phyloP scores from a whole-genome alignment of 371 early-diverging fungal genomes.

The Zopfochytrium polystomum region DNA sequence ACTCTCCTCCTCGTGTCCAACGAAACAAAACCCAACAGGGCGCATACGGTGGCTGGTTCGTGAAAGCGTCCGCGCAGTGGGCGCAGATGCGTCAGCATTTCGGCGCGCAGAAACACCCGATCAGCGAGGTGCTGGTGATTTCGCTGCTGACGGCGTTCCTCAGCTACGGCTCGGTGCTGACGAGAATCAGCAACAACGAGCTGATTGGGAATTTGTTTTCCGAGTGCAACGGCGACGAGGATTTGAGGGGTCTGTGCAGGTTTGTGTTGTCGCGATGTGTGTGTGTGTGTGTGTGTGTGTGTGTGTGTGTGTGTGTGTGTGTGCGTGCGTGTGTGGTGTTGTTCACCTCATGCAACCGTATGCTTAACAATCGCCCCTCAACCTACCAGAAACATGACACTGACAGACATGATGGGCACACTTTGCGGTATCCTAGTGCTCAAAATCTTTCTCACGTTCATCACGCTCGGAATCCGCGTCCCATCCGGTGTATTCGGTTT shows the following conservation, averaged over 20 bases:
- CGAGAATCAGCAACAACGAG: constrained; percentile 63
- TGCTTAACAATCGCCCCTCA: no score
- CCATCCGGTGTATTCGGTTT: constrained; percentile 94
- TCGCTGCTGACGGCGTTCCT: constrained; percentile 71
- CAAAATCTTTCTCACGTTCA: constrained; percentile 30
- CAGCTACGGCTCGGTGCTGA: constrained; percentile 74
- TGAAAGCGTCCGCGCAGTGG: constrained; percentile 54
- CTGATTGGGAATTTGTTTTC: constrained; percentile 73
- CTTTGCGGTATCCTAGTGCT: no score
- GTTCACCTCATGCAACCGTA: no score
- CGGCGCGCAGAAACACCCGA: constrained; percentile 51
- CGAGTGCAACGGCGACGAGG: constrained; percentile 62
- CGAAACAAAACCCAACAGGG: constrained; percentile 59
- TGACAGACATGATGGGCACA: no score
- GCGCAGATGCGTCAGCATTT: constrained; percentile 8
- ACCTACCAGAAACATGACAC: no score
- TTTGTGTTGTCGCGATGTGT: no score
- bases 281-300: no score
- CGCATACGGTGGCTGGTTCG: constrained; percentile 82
- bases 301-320: no score
- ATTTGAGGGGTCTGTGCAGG: constrained; percentile 30
- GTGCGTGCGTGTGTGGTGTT: no score
- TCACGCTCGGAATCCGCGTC: constrained; percentile 45
- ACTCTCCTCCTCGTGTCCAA: constrained; percentile 29
- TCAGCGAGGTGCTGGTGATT: constrained; percentile 70